Base-by-base conservation (phyloP, 495 filamentous ascomycete species). In the Penicillium crystallinum region DNA sequence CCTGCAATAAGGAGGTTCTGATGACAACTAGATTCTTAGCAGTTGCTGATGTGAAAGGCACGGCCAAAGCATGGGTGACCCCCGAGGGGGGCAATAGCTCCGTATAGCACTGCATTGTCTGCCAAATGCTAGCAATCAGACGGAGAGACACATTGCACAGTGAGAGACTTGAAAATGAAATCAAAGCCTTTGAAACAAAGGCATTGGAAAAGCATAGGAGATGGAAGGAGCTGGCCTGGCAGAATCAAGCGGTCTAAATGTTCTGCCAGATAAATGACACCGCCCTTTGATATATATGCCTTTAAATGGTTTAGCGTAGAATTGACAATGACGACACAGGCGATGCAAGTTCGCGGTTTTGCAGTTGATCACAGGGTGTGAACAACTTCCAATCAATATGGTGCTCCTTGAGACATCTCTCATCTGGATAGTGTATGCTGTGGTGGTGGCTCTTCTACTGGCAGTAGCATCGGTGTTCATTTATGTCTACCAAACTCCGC, bases 1-100 rank as follows among this genome's bases (percentile, higher is more conserved):
- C 84, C 66, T 97, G 93, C 30, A 98, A 83, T 31, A 97, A 77
- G 22, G 91, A 96, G 42, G 88, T 88, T 74, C 89, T 91, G 30
- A 87, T 89, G 69, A 97, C 83, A 49, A 95, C 71, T 55, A 97
- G 80, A 64, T 97, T 97, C 62, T 80, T 84, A 53, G 87, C 82
- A 44, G 84, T 81, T 14, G 88, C 71, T 25, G 83, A 84, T 36
- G 85, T 71, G 62, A 99, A 92, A 18, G 90, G 82, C 15, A 96
- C 70, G 37, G 77, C 79, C 61, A 97, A 67, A 31, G 92, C 88
- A 73, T 96, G 88, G 50, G 90, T 90, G 63, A 99, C 89, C 59
- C 90, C 90, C 61, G 90, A 95, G 18, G 93, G 90, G 71, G 93
- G 85, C 58, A 89, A 82, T 62, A 99, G 73, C 77, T 97, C 91